Evolutionary conservation across 805 yeast genomes (phyloP).

Genomic region (Kodamaea sagamina): DNA sequence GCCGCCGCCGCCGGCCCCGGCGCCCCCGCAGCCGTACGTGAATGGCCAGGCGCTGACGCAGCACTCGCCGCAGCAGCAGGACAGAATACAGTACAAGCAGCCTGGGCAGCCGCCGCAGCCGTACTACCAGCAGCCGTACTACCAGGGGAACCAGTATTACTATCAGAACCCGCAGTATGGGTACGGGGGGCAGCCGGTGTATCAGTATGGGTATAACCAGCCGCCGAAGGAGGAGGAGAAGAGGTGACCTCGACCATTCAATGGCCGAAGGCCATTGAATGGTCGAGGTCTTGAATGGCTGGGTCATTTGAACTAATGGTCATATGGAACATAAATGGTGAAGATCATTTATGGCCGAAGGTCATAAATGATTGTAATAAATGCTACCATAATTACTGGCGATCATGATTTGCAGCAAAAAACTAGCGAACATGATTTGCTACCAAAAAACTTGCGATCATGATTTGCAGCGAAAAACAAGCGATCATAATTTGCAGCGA

Average conservation of each 20-base stretch:
- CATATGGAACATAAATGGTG: too few relatives aligned
- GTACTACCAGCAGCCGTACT: slow-evolving; percentile 12
- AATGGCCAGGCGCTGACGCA: slow-evolving; percentile 9
- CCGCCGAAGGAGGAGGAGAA: slow-evolving; percentile 7
- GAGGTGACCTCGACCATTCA: background rate
- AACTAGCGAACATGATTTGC: too few relatives aligned
- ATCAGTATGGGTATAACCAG: slow-evolving; percentile 16
- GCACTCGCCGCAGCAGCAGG: slow-evolving; percentile 13
- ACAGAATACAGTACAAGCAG: slow-evolving; percentile 7
- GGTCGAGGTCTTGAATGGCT: too few relatives aligned
- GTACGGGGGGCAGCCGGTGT: slow-evolving; percentile 16
- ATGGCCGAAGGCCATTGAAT: too few relatives aligned
- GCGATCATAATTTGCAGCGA: too few relatives aligned
- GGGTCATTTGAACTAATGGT: too few relatives aligned
- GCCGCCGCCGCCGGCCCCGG: background rate
- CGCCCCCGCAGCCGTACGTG: slow-evolving; percentile 9
- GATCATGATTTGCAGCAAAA: too few relatives aligned
- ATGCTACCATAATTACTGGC: too few relatives aligned
- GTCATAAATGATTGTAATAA: too few relatives aligned
- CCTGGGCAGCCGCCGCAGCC: slow-evolving; percentile 16
- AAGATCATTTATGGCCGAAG: too few relatives aligned
- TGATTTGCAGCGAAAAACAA: too few relatives aligned
- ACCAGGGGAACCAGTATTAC: slow-evolving; percentile 11
- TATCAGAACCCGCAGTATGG: slow-evolving; percentile 12
- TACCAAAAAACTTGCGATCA: too few relatives aligned